Percentiles rank a stretch among this genome's conserved stretches.
phyloP scores from a whole-genome alignment of 768 basidiomycete genomes.

The Lyophyllum semitale region DNA sequence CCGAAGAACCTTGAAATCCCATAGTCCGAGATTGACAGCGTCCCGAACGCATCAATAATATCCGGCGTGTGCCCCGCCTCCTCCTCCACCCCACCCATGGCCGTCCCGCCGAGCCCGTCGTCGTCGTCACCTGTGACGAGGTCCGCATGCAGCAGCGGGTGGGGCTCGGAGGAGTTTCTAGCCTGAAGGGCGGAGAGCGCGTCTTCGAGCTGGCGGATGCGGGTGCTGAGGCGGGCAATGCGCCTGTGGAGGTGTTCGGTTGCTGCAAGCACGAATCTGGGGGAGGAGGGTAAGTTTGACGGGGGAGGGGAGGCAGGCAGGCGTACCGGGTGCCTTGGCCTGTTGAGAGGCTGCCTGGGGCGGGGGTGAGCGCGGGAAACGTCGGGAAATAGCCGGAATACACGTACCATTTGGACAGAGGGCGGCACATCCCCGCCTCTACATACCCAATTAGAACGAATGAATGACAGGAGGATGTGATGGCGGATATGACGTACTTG shows the following conservation, averaged over 20 bases:
- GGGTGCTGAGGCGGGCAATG: constrained; percentile 51
- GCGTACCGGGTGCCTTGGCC: constrained; percentile 72
- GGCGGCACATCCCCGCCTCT: constrained; percentile 69
- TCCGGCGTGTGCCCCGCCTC: constrained; percentile 31
- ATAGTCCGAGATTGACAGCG: constrained; percentile 59
- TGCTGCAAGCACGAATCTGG: constrained; percentile 60
- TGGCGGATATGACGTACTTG: constrained; percentile 42
- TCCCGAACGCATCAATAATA: constrained; percentile 59
- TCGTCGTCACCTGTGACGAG: constrained; percentile 37
- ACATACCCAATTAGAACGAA: background rate
- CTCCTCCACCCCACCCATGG: constrained; percentile 5
- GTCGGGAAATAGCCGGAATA: too few species aligned
- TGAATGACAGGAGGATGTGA: constrained; percentile 1
- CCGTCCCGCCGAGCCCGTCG: constrained; percentile 23
- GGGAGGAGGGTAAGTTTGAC: background rate
- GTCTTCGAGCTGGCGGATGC: constrained; percentile 56
- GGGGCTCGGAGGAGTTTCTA: constrained; percentile 51
- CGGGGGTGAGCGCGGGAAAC: background rate
- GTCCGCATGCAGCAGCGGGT: constrained; percentile 62
- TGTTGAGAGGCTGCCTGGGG: constrained; percentile 70
- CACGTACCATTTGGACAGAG: constrained; percentile 72
- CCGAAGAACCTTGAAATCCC: constrained; percentile 67
- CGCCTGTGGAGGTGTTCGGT: constrained; percentile 66
- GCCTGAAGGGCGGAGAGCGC: constrained; percentile 55
- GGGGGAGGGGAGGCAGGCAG: background rate